A percentile compares a stretch with the other conserved stretches of the same genome.
These are phyloP conservation scores for Chlamydomonas asymmetrica DNA, from an alignment of 139 green algal species.

Conservation along the genomic window DNA sequence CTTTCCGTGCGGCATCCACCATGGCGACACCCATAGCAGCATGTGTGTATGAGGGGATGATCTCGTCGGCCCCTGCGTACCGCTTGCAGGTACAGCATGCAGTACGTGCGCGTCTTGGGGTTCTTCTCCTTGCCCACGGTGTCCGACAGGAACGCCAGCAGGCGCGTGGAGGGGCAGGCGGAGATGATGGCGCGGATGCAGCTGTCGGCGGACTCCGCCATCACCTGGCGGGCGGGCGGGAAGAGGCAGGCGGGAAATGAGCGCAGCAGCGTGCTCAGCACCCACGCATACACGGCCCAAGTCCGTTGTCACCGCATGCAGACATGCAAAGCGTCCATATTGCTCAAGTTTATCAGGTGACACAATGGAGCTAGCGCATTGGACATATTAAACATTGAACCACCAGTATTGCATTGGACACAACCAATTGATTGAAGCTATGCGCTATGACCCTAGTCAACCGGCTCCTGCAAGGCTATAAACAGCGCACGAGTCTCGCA, in stretches of 20 bases:
- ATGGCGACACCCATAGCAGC: background rate
- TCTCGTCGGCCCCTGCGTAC: background rate
- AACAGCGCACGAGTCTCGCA: background rate
- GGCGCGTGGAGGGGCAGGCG: constrained; percentile 50
- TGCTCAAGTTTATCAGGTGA: too few relatives aligned
- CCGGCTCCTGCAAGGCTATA: background rate
- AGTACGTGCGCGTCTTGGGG: constrained; percentile 58
- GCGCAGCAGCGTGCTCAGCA: background rate
- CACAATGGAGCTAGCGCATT: too few relatives aligned
- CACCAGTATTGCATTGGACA: background rate
- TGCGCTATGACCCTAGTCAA: background rate
- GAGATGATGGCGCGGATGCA: constrained; percentile 50
- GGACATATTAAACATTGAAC: background rate
- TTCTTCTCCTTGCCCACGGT: constrained; percentile 55
- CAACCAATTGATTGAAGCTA: background rate
- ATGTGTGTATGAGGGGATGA: background rate
- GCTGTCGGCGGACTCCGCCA: constrained; percentile 67
- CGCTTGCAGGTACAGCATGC: constrained; percentile 45
- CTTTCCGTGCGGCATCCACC: too few relatives aligned
- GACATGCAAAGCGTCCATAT: too few relatives aligned
- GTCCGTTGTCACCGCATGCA: too few relatives aligned
- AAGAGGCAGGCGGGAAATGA: background rate
- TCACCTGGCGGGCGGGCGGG: constrained; percentile 41
- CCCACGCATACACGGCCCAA: too few relatives aligned
- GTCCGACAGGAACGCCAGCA: constrained; percentile 56